Evolutionary conservation across 306 rosid genomes (phyloP).

Genomic region (Trifolium fragiferum): DNA sequence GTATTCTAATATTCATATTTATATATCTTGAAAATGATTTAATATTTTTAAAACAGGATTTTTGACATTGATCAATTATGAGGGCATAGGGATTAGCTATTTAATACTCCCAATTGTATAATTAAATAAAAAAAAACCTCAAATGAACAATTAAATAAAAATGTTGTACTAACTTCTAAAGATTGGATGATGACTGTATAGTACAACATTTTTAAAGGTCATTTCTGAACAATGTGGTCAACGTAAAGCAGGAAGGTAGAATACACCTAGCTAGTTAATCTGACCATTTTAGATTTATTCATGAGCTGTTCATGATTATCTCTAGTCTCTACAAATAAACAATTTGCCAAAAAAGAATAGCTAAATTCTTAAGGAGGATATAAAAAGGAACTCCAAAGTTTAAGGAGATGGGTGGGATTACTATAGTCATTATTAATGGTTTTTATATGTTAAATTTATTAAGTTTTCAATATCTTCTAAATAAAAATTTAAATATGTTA

Average conservation of each 20-base stretch:
- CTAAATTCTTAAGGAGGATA: not conserved
- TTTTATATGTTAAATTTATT: too few species aligned
- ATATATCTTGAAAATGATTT: not conserved
- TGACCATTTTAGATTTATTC: not conserved
- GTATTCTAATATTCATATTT: not conserved
- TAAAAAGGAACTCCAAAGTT: conserved; percentile 11
- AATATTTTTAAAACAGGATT: not conserved
- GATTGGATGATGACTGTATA: too few species aligned
- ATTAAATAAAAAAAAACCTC: not conserved
- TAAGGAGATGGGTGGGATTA: not conserved
- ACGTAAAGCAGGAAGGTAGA: not conserved
- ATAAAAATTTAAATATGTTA: too few species aligned
- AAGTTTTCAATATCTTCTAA: too few species aligned
- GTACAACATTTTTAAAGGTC: too few species aligned
- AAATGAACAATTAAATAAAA: too few species aligned
- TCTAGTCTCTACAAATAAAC: not conserved
- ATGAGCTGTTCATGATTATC: conserved; percentile 8
- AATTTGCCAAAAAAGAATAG: not conserved
- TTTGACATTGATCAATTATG: conserved; percentile 38
- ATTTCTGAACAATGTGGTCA: too few species aligned
- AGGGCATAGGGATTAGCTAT: conserved; percentile 36
- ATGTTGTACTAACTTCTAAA: too few species aligned
- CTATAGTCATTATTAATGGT: too few species aligned
- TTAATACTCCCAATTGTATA: not conserved
- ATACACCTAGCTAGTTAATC: not conserved